These are phyloP conservation scores for Dissophora globulifera DNA, from an alignment of 192 early-diverging fungal genomes.

Conservation along the genomic window DNA sequence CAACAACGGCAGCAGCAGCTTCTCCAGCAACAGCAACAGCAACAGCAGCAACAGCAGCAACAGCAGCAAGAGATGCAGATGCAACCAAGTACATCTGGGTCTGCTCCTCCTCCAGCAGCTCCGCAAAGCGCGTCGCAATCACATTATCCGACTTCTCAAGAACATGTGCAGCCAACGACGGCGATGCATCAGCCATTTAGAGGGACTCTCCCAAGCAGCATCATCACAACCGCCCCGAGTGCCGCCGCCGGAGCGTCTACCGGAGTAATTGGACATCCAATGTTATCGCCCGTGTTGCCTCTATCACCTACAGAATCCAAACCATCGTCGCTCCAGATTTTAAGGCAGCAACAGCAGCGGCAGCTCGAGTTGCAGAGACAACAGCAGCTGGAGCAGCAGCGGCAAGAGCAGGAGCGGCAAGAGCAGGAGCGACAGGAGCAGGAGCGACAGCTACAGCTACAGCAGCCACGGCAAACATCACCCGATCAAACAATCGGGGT, in stretches of 20 bases:
- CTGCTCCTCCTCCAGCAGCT: no score
- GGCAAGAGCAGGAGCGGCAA: conserved; percentile 3
- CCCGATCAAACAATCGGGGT: not conserved
- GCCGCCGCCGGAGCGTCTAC: not conserved
- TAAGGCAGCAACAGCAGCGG: conserved; percentile 27
- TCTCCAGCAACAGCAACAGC: conserved; percentile 15
- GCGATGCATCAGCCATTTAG: not conserved
- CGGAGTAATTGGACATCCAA: no score
- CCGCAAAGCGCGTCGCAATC: not conserved
- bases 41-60: conserved; percentile 12
- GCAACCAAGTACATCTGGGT: no score
- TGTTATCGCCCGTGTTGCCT: no score
- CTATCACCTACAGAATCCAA: conserved; percentile 25
- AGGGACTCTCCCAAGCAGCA: conserved; percentile 5
- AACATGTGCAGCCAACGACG: not conserved
- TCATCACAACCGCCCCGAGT: not conserved
- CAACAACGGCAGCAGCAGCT: conserved; percentile 9
- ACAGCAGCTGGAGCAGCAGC: conserved; percentile 9
- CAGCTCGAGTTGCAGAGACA: conserved; percentile 7
- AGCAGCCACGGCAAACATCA: conserved; percentile 1
- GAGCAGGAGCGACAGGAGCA: not conserved
- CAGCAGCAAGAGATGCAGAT: conserved; percentile 8
- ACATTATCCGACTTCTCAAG: not conserved
- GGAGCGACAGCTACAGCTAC: conserved; percentile 3
- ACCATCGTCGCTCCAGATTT: conserved; percentile 25